Percentiles rank a stretch among this genome's conserved stretches.
Conservation (phyloP, 352 stramenopile genomes). For the Phytopythium cucurbitacearum region DNA sequence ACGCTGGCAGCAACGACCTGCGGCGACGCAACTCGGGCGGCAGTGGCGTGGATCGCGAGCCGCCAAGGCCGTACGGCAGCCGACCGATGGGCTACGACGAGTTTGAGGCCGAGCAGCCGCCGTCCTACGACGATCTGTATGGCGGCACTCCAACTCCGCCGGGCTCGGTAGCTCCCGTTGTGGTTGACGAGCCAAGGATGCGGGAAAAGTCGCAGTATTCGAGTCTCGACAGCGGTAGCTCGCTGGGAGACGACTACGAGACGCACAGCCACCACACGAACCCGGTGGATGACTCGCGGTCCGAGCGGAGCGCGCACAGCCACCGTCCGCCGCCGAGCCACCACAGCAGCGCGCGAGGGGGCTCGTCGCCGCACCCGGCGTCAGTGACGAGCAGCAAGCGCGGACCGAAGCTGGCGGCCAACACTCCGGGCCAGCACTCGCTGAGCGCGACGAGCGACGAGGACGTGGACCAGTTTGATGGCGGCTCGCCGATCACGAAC, state of each 20-base stretch:
- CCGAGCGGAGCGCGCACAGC: not conserved
- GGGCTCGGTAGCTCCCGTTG: not conserved
- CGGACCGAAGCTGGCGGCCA: slow-evolving; percentile 12
- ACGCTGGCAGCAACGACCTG: not conserved
- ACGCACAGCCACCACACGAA: not conserved
- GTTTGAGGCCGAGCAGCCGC: slow-evolving; percentile 9
- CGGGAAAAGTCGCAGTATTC: slow-evolving; percentile 1
- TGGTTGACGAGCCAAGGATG: not conserved
- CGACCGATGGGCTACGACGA: not conserved
- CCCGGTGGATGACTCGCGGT: not conserved
- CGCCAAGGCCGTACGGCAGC: not conserved
- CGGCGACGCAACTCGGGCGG: not conserved
- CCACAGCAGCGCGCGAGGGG: not conserved
- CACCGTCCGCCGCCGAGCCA: not conserved
- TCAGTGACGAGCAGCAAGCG: slow-evolving; percentile 10
- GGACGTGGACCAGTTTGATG: slow-evolving; percentile 22
- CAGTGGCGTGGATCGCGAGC: not conserved
- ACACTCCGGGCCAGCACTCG: slow-evolving; percentile 16
- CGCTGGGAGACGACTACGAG: slow-evolving; percentile 1
- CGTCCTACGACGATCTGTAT: slow-evolving; percentile 5
- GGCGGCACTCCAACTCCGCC: not conserved
- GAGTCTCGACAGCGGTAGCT: slow-evolving; percentile 1
- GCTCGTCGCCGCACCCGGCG: too few species aligned
- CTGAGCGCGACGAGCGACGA: slow-evolving; percentile 36
- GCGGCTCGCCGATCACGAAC: slow-evolving; percentile 18